Evolutionary conservation across 2,329 filamentous ascomycete species (phyloP), one percentile per base, ranked within the genome.

Genomic region (Dactylonectria estremocensis): DNA sequence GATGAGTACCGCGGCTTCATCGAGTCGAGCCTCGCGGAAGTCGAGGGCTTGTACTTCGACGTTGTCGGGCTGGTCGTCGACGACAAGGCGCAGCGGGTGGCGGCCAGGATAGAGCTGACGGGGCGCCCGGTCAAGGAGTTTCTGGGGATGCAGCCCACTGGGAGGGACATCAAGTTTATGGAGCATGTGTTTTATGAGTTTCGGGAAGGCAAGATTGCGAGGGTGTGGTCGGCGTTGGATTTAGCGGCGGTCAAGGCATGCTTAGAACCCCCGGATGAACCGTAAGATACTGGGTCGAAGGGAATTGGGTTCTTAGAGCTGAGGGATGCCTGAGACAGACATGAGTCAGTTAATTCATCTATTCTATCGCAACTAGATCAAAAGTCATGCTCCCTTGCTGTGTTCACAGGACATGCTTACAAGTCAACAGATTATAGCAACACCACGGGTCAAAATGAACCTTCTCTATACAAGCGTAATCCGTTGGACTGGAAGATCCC

Each of bases 1-100:
- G 49, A 52, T 16, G 49, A 52, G n/a, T 52, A 52, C 49, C 49
- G 28, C 3, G 10, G 24, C 3, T 52, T 52, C 11, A 52, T 52
- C 9, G 49, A 52, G 7, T 52, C 49, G 0, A 52, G 49, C 10
- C 33, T 52, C 16, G 3, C 2, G n/a, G 49, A 52, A 11, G 33
- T 52, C 14, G 7, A 35, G 10, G 49, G 49, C 11, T 18, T 52
- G 11, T 6, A 18, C 10, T 52, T 52, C 49, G 33, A 24, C 3
- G 33, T 52, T 18, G 49, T 4, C 8, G 11, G 7, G 3, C 13
- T 52, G 16, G 49, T 52, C n/a, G 16, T n/a, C 7, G 49, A 52
- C 28, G n/a, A 52, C 14, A 9, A 52, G 16, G 5, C 49, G 16
- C 49, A 52, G 28, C 49, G 24, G 9, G 10, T 52, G 20, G 49